Evolutionary conservation across 108 stramenopile genomes (phyloP).

Genomic region (Skeletonema potamos): DNA sequence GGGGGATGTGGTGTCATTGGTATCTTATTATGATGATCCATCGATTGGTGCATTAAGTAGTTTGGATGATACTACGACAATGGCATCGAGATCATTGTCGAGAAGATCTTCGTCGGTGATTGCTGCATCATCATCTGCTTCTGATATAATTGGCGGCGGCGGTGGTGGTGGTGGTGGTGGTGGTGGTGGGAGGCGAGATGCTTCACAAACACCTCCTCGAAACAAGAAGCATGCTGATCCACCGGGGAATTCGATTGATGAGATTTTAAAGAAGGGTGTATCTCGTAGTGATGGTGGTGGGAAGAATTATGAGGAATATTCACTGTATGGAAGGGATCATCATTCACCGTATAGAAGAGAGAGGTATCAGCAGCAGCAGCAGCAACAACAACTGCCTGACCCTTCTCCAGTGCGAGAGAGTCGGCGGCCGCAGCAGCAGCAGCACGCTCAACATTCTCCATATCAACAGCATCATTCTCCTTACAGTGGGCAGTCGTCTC

Average conservation of each 20-base stretch:
- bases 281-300: background rate
- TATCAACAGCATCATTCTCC: background rate
- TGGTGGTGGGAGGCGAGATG: background rate
- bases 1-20: background rate
- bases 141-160: no score
- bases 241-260: conserved; percentile 22
- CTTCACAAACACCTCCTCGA: background rate
- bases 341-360: background rate
- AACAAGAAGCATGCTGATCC: conserved; percentile 9
- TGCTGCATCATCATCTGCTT: background rate
- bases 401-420: background rate
- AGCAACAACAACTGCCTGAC: background rate
- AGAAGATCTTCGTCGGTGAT: background rate
- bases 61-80: background rate
- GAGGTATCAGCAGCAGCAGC: background rate
- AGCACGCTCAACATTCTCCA: background rate
- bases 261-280: background rate
- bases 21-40: conserved; percentile 4
- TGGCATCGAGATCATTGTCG: background rate
- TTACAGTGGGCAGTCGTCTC: background rate
- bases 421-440: conserved; percentile 1
- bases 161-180: background rate
- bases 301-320: background rate
- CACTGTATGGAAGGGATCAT: background rate
- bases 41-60: background rate